Percentiles rank a stretch among this genome's conserved stretches.
Conservation (phyloP, 257 asterid species). For the Apocynum venetum region DNA sequence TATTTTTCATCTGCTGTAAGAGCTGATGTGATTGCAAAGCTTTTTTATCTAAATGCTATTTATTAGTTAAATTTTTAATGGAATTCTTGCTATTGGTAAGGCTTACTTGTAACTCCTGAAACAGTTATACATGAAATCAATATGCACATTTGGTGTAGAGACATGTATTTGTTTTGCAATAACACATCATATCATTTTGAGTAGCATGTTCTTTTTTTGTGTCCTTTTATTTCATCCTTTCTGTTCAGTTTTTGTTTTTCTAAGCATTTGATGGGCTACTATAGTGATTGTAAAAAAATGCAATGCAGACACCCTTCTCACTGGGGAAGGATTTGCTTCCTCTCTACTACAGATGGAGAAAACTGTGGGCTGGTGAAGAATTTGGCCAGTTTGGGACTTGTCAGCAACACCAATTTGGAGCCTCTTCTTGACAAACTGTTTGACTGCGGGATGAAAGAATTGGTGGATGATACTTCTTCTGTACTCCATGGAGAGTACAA, state of each 20-base stretch:
- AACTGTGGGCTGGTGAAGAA: slow-evolving; percentile 95
- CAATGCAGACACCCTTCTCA: slow-evolving; percentile 86
- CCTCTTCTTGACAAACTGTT: slow-evolving; percentile 41
- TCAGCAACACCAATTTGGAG: slow-evolving; percentile 52
- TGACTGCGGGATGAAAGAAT: slow-evolving; percentile 69
- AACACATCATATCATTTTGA: neutral
- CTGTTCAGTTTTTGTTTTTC: neutral
- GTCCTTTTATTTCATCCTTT: neutral
- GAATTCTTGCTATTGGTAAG: neutral
- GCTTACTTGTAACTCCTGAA: neutral
- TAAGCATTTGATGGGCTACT: neutral
- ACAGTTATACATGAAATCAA: neutral
- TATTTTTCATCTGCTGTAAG: neutral
- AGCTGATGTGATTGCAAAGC: neutral
- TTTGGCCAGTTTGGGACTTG: slow-evolving; percentile 82
- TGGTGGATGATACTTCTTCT: slow-evolving; percentile 50
- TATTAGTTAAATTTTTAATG: neutral
- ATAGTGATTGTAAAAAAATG: slow-evolving; percentile 23
- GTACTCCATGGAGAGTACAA: slow-evolving; percentile 47
- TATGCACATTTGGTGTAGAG: neutral
- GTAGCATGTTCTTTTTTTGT: neutral
- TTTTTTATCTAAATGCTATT: neutral
- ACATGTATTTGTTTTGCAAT: neutral
- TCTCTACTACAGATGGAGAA: slow-evolving; percentile 97
- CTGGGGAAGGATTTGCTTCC: slow-evolving; percentile 94